Percentiles rank a stretch among this genome's conserved stretches.
Evolutionary conservation across 306 rosid species (phyloP).

Genomic region (Vigna nakashimae): DNA sequence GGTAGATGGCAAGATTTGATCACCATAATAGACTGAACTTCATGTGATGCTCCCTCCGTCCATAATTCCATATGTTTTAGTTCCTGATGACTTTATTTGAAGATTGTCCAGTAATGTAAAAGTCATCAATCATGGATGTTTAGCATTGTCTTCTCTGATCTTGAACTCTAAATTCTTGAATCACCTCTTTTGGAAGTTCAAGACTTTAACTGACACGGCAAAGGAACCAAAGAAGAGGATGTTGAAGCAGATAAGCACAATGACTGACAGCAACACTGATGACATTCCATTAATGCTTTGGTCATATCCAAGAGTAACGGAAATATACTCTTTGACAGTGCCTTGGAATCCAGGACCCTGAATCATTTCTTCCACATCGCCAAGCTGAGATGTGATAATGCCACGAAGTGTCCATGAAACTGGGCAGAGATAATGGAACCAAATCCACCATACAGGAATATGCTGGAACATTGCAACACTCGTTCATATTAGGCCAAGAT

Average conservation of each 20-base stretch:
- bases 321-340: conserved; percentile 59
- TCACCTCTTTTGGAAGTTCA: conserved; percentile 81
- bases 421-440: conserved; percentile 84
- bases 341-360: conserved; percentile 71
- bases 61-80: neutral
- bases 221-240: conserved; percentile 63
- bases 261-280: conserved; percentile 42
- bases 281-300: conserved; percentile 57
- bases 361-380: conserved; percentile 65
- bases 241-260: conserved; percentile 56
- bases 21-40: neutral
- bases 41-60: conserved; percentile 11
- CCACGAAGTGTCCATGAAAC: conserved; percentile 86
- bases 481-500: neutral
- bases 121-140: neutral
- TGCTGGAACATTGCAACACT: conserved; percentile 49
- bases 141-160: conserved; percentile 17
- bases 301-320: conserved; percentile 59
- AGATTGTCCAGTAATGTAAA: conserved; percentile 7
- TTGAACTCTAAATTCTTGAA: conserved; percentile 4
- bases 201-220: conserved; percentile 63
- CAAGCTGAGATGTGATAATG: conserved; percentile 74
- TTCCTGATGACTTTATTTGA: conserved; percentile 1
- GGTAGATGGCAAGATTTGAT: neutral
- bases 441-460: conserved; percentile 80